Base-by-base conservation (phyloP, 345 rosid genomes). In the Tarenaya hassleriana region DNA sequence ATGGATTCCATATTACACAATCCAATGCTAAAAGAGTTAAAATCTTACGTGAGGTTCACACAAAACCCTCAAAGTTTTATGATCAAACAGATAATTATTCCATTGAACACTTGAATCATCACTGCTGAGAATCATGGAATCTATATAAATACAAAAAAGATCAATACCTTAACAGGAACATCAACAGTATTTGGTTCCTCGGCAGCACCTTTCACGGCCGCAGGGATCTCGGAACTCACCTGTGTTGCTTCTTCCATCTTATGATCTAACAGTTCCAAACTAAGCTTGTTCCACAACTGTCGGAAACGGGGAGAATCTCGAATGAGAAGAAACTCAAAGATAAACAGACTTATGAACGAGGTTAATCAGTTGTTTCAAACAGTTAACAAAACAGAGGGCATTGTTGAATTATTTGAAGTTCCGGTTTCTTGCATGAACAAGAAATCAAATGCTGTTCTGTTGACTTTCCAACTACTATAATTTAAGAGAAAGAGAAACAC, bases 181-280 rank as follows among this genome's bases (percentile, higher is more conserved):
- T 63, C 73, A 56, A 49, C 69, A 41, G 43, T 68, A 49, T 66
- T 68, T 14, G 68, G 57, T 7, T 56, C 77, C 40, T 66, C 80
- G 41, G 54, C 50, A 47, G 53, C 66, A 34, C 56, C 63, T 64
- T 81, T 79, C 70, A 58, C 61, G 29, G 29, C 50, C 34, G 70
- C 75, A 3, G 86, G 85, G 61, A 73, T 61, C 57, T 74, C 97
- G 42, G 85, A 60, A 64, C 54, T 64, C 7, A 61, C 68, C 68
- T 38, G 71, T 7, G 70, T 74, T 59, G 62, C 76, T 49, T 67
- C 94, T 51, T 81, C 95, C 99, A 94, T 86, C 1, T 15, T 64
- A 47, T 34, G 53, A 52, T 55, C 17, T 10, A 66, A 37, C 55
- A 59, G 38, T 55, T 45, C 17, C 11, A 20, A n/a, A 3, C 35